A percentile compares a stretch with the other conserved stretches of the same genome.
phyloP scores from a whole-genome alignment of 352 stramenopile genomes.

The Peronospora belbahrii region DNA sequence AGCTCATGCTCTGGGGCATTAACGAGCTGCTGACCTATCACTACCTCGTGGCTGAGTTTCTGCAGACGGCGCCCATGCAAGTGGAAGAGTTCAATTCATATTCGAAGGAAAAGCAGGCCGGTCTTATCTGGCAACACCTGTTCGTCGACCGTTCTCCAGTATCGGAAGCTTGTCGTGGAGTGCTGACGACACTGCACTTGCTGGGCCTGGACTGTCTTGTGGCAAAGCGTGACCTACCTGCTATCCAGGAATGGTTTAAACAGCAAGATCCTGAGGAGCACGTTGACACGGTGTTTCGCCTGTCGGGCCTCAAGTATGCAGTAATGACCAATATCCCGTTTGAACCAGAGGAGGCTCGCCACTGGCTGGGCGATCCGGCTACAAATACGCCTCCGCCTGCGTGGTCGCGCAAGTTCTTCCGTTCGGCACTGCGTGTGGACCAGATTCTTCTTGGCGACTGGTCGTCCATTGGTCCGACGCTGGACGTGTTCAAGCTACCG shows the following conservation, averaged over 20 bases:
- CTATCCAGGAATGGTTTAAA: constrained; percentile 81
- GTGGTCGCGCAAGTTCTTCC: constrained; percentile 70
- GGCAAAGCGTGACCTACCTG: constrained; percentile 61
- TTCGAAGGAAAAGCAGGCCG: constrained; percentile 72
- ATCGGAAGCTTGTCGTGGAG: constrained; percentile 87
- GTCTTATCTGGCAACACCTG: constrained; percentile 88
- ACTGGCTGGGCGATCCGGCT: constrained; percentile 41
- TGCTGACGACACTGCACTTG: constrained; percentile 82
- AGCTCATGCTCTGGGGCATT: constrained; percentile 89
- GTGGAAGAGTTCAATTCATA: constrained; percentile 80
- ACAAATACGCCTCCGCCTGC: constrained; percentile 33
- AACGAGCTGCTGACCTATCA: constrained; percentile 94
- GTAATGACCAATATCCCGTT: constrained; percentile 96
- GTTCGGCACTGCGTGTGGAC: constrained; percentile 87
- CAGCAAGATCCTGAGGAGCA: constrained; percentile 64
- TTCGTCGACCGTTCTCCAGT: constrained; percentile 86
- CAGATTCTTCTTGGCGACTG: constrained; percentile 86
- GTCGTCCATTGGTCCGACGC: constrained; percentile 54
- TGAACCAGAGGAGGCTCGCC: constrained; percentile 45
- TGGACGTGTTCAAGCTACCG: constrained; percentile 43
- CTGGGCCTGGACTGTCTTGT: constrained; percentile 74
- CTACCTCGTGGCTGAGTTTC: constrained; percentile 92
- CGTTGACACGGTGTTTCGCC: constrained; percentile 65
- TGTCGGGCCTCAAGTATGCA: constrained; percentile 80
- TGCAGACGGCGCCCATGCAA: constrained; percentile 77